A percentile compares a stretch with the other conserved stretches of the same genome.
These are phyloP conservation scores for Pseudogymnoascus sp. DNA, from an alignment of 2,329 filamentous ascomycete genomes.

Conservation along the genomic window DNA sequence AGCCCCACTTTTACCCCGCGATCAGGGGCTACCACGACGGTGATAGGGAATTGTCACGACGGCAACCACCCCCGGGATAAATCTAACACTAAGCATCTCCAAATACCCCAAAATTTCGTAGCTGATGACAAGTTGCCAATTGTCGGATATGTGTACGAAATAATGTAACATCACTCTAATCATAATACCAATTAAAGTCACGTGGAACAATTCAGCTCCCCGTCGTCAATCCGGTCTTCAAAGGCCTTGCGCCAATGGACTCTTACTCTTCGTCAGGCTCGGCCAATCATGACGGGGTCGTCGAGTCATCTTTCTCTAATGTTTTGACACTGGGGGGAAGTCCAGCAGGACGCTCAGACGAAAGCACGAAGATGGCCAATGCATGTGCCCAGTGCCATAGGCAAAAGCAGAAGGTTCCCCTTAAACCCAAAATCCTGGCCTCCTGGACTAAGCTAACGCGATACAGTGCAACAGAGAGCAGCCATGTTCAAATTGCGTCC, in stretches of 20 bases:
- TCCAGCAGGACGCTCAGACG: not conserved
- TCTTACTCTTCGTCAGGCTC: not conserved
- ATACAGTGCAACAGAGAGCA: slow-evolving; percentile 9
- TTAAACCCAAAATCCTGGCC: not conserved
- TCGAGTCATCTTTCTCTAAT: not conserved
- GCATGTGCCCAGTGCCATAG: slow-evolving; percentile 11
- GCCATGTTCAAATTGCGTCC: slow-evolving; percentile 11
- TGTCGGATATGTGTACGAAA: not conserved
- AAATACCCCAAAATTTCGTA: not conserved
- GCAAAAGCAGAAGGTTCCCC: slow-evolving; percentile 10
- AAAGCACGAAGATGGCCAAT: slow-evolving; percentile 11
- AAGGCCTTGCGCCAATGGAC: not conserved
- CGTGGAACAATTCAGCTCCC: not conserved
- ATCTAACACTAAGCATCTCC: not conserved
- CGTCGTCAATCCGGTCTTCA: not conserved
- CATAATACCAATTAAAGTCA: not conserved
- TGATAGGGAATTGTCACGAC: not conserved
- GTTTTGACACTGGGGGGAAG: not conserved
- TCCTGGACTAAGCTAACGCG: not conserved
- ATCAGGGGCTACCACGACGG: not conserved
- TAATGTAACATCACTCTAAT: not conserved
- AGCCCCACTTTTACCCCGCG: not conserved
- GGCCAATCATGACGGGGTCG: not conserved
- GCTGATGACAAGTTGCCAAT: not conserved
- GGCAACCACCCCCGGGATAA: not conserved